Conservation (phyloP, 2,329 filamentous ascomycete species). For the Ophiocordyceps australis region DNA sequence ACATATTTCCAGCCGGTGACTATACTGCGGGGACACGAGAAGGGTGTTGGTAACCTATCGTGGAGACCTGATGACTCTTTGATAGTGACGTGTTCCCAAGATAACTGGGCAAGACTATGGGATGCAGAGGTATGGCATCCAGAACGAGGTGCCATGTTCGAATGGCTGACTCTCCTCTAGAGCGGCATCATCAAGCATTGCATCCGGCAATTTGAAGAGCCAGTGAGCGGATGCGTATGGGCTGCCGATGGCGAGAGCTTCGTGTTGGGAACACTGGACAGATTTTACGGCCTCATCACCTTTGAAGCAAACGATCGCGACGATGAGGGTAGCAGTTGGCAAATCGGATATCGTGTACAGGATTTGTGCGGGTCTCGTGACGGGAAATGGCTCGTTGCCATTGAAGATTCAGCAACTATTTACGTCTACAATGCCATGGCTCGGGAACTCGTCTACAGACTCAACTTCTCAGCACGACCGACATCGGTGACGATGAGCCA, state of each 20-base stretch:
- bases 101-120: slow-evolving; percentile 61
- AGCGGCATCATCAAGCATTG: too few relatives aligned
- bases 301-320: slow-evolving; percentile 54
- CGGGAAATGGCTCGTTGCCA: slow-evolving; percentile 62
- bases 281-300: slow-evolving; percentile 45
- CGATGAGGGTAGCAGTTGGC: slow-evolving; percentile 45
- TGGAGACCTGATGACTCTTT: slow-evolving; percentile 89
- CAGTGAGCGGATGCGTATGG: slow-evolving; percentile 86
- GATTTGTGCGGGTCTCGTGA: slow-evolving; percentile 73
- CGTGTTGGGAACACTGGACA: slow-evolving; percentile 61
- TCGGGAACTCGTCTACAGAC: slow-evolving; percentile 56
- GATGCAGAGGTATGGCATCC: slow-evolving; percentile 41
- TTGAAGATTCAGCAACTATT: slow-evolving; percentile 51
- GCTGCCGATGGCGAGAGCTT: slow-evolving; percentile 59
- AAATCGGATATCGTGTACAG: slow-evolving; percentile 56
- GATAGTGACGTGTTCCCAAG: slow-evolving; percentile 67
- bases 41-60: slow-evolving; percentile 59
- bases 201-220: slow-evolving; percentile 62
- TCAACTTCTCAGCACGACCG: slow-evolving; percentile 44
- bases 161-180: too few relatives aligned
- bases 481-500: slow-evolving; percentile 68
- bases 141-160: too few relatives aligned
- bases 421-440: slow-evolving; percentile 70
- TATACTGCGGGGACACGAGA: slow-evolving; percentile 44
- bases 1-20: slow-evolving; percentile 46